Base-by-base conservation (phyloP, 2,329 filamentous ascomycete genomes). In the Domatiomyces catenatus region DNA sequence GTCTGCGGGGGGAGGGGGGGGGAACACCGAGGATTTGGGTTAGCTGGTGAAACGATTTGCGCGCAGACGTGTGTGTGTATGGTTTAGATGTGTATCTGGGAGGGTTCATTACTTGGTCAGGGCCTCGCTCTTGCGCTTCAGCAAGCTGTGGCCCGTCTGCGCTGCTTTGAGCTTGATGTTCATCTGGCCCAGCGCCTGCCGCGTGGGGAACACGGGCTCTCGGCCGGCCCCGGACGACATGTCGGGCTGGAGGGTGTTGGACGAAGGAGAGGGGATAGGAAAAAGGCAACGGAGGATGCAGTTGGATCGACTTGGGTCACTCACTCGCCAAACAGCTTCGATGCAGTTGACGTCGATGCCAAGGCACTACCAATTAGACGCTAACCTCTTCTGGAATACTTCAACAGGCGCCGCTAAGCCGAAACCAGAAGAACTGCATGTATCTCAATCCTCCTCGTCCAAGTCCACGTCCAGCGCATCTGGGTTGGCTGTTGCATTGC, bases 61-160 rank as follows among this genome's bases (percentile, higher is more conserved):
- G n/a, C n/a, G n/a, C n/a, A n/a, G n/a, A n/a, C n/a, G n/a, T n/a
- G n/a, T n/a, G n/a, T n/a, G n/a, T n/a, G n/a, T n/a, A n/a, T n/a
- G n/a, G n/a, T n/a, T n/a, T n/a, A 20, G n/a, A 15, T n/a, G 17
- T 20, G 8, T 20, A 10, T 45, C 12, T 45, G 43, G 43, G 48
- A 48, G 49, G 36, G 55, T 63, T 19, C 67, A 77, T 50, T 76
- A 93, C 87, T 98, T 98, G 58, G 92, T 98, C 56, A 98, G 74
- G 61, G 92, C 92, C 71, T 98, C 92, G 68, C 89, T 95, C 76
- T 98, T 98, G 64, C 92, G 78, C 75, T 98, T 98, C 56, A 98
- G 74, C 66, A 98, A 74, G 68, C 85, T 94, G 72, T 98, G 90
- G 47, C 92, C 92, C 45, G 80, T 87, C 68, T 90, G 84, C 50